phyloP scores from a whole-genome alignment of 495 filamentous ascomycete genomes.

The Paragyromitra xinjiangensis region DNA sequence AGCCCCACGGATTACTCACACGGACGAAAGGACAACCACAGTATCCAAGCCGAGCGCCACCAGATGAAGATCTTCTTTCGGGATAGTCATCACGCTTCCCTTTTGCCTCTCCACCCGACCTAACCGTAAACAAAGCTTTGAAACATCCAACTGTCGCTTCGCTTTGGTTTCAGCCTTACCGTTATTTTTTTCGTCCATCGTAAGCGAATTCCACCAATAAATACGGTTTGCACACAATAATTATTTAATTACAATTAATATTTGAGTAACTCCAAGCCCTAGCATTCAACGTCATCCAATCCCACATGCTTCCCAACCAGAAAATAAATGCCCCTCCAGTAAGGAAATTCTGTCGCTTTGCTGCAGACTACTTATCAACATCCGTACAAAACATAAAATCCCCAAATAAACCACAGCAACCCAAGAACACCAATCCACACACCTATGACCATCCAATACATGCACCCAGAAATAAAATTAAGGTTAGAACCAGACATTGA shows the following conservation, averaged over 20 bases:
- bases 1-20: constrained; percentile 53
- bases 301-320: neutral
- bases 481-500: constrained; percentile 18
- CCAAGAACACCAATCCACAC: constrained; percentile 26
- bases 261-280: neutral
- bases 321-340: neutral
- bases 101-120: neutral
- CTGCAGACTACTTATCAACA: neutral
- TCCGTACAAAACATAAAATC: constrained; percentile 20
- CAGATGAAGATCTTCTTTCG: constrained; percentile 53
- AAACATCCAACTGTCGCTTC: constrained; percentile 1
- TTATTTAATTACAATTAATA: constrained; percentile 19
- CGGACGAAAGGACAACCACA: constrained; percentile 53
- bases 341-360: neutral
- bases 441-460: constrained; percentile 24
- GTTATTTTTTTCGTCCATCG: neutral
- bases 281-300: constrained; percentile 9
- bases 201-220: neutral
- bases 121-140: neutral
- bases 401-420: constrained; percentile 19
- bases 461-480: constrained; percentile 24
- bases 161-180: neutral
- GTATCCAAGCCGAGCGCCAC: constrained; percentile 57
- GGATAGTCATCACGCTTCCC: constrained; percentile 41
- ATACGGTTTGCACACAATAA: neutral